Evolutionary conservation across 306 rosid species (phyloP).

Genomic region (Echinosophora koreensis): DNA sequence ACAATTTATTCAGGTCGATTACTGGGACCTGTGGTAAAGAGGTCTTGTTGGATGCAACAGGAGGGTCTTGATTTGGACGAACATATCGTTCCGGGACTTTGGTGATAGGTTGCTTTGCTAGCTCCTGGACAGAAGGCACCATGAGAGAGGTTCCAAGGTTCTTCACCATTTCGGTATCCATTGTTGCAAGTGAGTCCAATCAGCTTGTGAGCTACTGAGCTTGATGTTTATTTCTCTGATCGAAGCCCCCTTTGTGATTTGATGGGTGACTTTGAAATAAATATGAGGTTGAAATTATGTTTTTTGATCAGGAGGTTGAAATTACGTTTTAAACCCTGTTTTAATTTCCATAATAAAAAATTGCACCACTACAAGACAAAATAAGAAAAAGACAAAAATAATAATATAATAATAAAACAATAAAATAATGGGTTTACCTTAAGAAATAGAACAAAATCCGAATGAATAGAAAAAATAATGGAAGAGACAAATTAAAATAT

Average conservation of each 20-base stretch:
- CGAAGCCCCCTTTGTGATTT: background rate
- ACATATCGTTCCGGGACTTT: conserved; percentile 4
- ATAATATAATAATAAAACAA: too few species aligned
- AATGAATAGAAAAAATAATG: too few species aligned
- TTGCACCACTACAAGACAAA: too few species aligned
- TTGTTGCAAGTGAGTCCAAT: conserved; percentile 15
- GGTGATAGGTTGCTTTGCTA: background rate
- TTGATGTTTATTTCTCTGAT: background rate
- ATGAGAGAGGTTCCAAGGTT: conserved; percentile 15
- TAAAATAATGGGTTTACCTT: too few species aligned
- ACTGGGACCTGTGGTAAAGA: background rate
- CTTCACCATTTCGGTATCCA: background rate
- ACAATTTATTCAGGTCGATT: background rate
- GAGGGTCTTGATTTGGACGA: conserved; percentile 7
- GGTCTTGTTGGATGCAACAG: background rate
- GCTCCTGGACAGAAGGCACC: conserved; percentile 27
- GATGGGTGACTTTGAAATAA: background rate
- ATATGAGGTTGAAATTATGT: too few species aligned
- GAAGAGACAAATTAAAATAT: too few species aligned
- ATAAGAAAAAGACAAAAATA: too few species aligned
- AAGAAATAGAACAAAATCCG: too few species aligned
- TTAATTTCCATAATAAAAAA: too few species aligned
- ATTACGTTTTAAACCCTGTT: too few species aligned
- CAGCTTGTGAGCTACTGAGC: too few species aligned
- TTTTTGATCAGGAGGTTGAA: too few species aligned